Percentiles rank a stretch among this genome's conserved stretches.
Evolutionary conservation across 345 rosid genomes (phyloP).

Genomic region (Hibiscus mutabilis): DNA sequence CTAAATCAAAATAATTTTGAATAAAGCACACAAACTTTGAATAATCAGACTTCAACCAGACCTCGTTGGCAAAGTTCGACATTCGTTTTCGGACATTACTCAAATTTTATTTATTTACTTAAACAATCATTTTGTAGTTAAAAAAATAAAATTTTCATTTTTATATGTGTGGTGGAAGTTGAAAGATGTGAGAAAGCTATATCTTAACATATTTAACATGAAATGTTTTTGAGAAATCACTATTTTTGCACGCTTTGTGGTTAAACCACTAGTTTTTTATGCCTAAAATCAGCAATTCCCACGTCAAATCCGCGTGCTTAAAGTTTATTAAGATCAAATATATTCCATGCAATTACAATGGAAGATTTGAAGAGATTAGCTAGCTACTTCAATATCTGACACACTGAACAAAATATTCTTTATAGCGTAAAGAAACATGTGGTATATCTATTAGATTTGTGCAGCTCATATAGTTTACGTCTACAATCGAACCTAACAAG

Average conservation of each 20-base stretch:
- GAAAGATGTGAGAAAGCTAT: neutral
- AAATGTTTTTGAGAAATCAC: neutral
- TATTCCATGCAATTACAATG: neutral
- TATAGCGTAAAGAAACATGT: neutral
- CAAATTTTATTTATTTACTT: no score
- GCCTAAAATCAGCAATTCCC: neutral
- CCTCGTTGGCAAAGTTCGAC: no score
- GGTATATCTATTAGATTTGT: no score
- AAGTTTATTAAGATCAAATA: conserved; percentile 3
- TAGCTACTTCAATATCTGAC: neutral
- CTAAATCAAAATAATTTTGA: no score
- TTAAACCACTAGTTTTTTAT: neutral
- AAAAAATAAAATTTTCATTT: neutral
- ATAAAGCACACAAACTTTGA: no score
- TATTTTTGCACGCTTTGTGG: neutral
- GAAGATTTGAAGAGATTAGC: conserved; percentile 4
- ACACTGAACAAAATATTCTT: neutral
- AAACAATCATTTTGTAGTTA: no score
- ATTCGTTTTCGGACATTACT: no score
- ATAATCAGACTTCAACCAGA: no score
- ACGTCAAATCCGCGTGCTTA: conserved; percentile 7
- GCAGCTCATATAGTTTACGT: no score
- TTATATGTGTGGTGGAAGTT: neutral
- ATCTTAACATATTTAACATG: neutral
- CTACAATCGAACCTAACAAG: no score